Conservation (phyloP, 768 basidiomycete genomes). For the Sarcodon aspratus region DNA sequence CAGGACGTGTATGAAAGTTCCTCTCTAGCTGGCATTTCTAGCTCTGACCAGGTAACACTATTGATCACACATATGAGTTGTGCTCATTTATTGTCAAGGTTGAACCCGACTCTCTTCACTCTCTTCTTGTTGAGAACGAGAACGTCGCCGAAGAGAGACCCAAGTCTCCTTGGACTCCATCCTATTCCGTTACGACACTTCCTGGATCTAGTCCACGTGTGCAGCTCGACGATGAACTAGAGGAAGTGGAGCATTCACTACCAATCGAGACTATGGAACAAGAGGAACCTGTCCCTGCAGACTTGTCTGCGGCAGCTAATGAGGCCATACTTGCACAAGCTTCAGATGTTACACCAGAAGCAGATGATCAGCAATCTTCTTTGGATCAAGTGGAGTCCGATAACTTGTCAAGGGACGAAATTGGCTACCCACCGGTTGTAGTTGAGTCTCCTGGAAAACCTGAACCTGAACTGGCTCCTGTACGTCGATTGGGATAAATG, state of each 20-base stretch:
- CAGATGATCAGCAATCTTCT: too few species aligned
- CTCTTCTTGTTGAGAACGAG: not conserved
- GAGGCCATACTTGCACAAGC: not conserved
- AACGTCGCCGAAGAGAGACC: not conserved
- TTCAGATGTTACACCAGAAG: too few species aligned
- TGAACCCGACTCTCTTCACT: not conserved
- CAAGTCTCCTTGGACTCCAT: slow-evolving; percentile 13
- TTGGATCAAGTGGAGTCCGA: too few species aligned
- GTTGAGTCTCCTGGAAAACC: too few species aligned
- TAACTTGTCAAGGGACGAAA: too few species aligned
- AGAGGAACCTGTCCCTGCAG: not conserved
- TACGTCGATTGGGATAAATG: too few species aligned
- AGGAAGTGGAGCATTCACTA: not conserved
- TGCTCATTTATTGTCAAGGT: not conserved
- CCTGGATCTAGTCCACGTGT: slow-evolving; percentile 6
- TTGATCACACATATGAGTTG: not conserved
- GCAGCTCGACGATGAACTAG: not conserved
- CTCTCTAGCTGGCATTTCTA: too few species aligned
- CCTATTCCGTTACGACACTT: slow-evolving; percentile 15
- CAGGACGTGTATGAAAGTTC: too few species aligned
- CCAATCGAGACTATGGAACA: not conserved
- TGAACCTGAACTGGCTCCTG: too few species aligned
- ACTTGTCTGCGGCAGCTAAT: not conserved
- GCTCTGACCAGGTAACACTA: too few species aligned
- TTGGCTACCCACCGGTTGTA: too few species aligned